Base-by-base conservation (phyloP, 768 basidiomycete species). In the Coprinellus micaceus region DNA sequence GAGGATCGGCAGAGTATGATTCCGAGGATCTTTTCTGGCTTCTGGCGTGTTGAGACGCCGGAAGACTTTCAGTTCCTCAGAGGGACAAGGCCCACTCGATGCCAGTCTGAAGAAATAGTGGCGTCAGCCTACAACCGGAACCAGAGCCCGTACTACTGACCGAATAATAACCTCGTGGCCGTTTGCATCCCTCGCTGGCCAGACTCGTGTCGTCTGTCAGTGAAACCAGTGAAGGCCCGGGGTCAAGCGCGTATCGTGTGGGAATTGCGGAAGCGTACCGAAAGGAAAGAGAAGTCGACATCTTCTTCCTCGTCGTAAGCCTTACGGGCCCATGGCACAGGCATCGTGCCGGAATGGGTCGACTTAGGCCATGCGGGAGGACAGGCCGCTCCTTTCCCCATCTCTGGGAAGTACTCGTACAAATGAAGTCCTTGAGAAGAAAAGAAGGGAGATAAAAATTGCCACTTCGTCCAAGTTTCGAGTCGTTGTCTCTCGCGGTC, bases 91-190 rank as follows among this genome's bases (percentile, higher is more conserved):
- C 4, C n/a, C 29, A 47, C 40, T 21, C 6, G 26, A 47, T 5
- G 24, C 36, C 9, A 54, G 26, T 28, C 53, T 54, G n/a, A 7
- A 21, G 7, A 17, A 21, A 43, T 21, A 33, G 12, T 4, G 3
- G n/a, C 33, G 6, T 6, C 6, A 33, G 33, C 33, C 12, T n/a
- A 28, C 4, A 22, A 5, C 12, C n/a, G 13, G n/a, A n/a, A n/a
- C n/a, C n/a, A n/a, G n/a, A 33, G 33, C 33, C 33, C 33, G 33
- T 33, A 6, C 7, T 6, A 33, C 33, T 33, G 37, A 62, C 61
- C 58, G 57, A 33, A 62, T 56, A 22, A 60, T 45, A 4, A 60
- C 61, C 11, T 62, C 59, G 4, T 53, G 56, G 5, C 61, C 61
- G 3, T 50, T 24, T 11, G 3, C 1, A 54, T 62, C 61, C 40